Evolutionary conservation across 1,139 yeast genomes (phyloP), one percentile per base, ranked within the genome.

Genomic region (Hyphopichia buzzinii): DNA sequence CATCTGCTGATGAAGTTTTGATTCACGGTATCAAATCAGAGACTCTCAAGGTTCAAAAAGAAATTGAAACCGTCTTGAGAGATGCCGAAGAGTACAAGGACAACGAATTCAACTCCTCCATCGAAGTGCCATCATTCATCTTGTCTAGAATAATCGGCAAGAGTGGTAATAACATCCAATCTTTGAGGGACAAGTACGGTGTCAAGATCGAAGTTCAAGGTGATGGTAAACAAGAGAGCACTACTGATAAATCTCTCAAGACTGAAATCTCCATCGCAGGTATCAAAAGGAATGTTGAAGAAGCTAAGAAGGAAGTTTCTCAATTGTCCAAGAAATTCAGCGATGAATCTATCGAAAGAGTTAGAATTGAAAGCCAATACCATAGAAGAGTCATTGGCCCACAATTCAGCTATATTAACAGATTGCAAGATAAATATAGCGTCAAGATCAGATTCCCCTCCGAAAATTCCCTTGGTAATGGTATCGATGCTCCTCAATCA

Each of bases 81-180:
- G 92, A 85, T 44, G 79, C 84, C 35, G 75, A 77, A 50, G 81
- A 81, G 50, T 74, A 78, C 49, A 82, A 75, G 40, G 71, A 68
- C 38, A 75, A 79, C 19, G 77, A 81, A 41, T 85, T 75, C 59
- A 63, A 70, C 35, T 60, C 79, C 16, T 65, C 74, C 29, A 62
- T 79, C 46, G 69, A 67, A 31, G 81, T 88, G 52, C 95, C 97
- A 41, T 62, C 79, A 2, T 67, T 73, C 39, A 77, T 79, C 33
- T 70, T 90, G 41, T 76, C 94, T 29, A 81, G 95, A 61, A 72
- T 94, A 39, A 88, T 94, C 59, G 99, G 98, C 48, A 85, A 84
- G 58, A 86, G 79, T 43, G 98, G 98, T 39, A 66, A 86, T 30
- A 79, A 81, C 55, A 65, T 92, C 56, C 76, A 78, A 49, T 67